Evolutionary conservation across 441 rosid species (phyloP).

Genomic region (Populus hybrid): DNA sequence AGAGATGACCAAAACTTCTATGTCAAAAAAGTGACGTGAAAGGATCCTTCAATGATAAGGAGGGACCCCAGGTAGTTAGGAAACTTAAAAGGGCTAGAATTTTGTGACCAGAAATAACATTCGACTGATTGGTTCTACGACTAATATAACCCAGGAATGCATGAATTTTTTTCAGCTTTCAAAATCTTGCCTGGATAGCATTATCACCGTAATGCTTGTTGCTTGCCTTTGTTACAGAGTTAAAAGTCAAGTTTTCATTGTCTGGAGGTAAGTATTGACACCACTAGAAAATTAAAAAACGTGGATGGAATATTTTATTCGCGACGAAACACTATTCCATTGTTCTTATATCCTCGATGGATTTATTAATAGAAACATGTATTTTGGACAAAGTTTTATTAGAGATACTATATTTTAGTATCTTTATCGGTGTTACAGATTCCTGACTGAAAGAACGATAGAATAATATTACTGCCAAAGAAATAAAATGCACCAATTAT

Average conservation of each 20-base stretch:
- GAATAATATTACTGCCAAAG: too few species aligned
- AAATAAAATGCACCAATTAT: too few species aligned
- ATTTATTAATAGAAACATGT: too few species aligned
- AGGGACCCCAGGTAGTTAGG: conserved; percentile 36
- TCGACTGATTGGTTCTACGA: background rate
- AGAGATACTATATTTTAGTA: too few species aligned
- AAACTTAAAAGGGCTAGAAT: conserved; percentile 18
- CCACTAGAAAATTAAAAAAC: too few species aligned
- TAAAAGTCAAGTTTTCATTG: background rate
- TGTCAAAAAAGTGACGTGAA: conserved; percentile 38
- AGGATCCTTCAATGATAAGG: conserved; percentile 44
- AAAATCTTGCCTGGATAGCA: background rate
- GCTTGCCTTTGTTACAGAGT: background rate
- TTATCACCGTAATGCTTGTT: background rate
- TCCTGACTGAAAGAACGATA: too few species aligned
- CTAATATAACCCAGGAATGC: background rate
- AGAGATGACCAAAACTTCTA: conserved; percentile 34
- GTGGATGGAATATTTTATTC: too few species aligned
- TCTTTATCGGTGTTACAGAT: too few species aligned
- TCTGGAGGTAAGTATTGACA: background rate
- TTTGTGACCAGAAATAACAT: background rate
- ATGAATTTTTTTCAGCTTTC: background rate
- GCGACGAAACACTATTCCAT: too few species aligned
- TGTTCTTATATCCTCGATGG: too few species aligned
- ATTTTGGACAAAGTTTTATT: too few species aligned